Base-by-base conservation (phyloP, 169 alveolate species). In the Eimeria praecox region DNA sequence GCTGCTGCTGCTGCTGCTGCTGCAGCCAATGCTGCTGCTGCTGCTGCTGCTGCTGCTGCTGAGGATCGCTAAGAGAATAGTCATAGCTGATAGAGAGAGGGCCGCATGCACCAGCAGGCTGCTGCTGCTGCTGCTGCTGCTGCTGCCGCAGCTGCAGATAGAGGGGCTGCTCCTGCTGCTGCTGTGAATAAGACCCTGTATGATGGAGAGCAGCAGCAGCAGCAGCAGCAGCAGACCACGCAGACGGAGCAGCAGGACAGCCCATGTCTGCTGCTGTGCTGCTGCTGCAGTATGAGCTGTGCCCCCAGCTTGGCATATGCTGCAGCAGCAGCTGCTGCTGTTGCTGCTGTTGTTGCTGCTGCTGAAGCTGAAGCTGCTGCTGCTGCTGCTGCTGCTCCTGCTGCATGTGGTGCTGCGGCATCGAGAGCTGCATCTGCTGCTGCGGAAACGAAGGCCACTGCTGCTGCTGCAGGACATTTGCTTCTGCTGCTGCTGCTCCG, bases 211-310 rank as follows among this genome's bases (percentile, higher is more conserved):
- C 46, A 9, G 44, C 80, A n/a, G 87, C 62, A 44, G 46, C 18
- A 44, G 59, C 56, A 3, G 42, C 80, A 3, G 80, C 80, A n/a
- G n/a, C n/a, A n/a, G n/a, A n/a, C n/a, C n/a, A n/a, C n/a, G n/a
- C n/a, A n/a, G n/a, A n/a, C n/a, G n/a, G n/a, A n/a, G n/a, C n/a
- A n/a, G n/a, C n/a, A n/a, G n/a, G n/a, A n/a, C n/a, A n/a, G n/a
- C n/a, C n/a, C n/a, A n/a, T n/a, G n/a, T n/a, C 80, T 69, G 80
- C 80, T 69, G 80, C 80, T 38, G 87, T 77, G 87, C n/a, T n/a
- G n/a, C n/a, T n/a, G n/a, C n/a, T n/a, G n/a, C n/a, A n/a, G n/a
- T n/a, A n/a, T n/a, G n/a, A n/a, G n/a, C n/a, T n/a, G n/a, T n/a
- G 44, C 80, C 9, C 46, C 40, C 80, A 9, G 80, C 80, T 69